Conservation (phyloP, 129 eudicot genomes). For the Heracleum sosnowskyi region DNA sequence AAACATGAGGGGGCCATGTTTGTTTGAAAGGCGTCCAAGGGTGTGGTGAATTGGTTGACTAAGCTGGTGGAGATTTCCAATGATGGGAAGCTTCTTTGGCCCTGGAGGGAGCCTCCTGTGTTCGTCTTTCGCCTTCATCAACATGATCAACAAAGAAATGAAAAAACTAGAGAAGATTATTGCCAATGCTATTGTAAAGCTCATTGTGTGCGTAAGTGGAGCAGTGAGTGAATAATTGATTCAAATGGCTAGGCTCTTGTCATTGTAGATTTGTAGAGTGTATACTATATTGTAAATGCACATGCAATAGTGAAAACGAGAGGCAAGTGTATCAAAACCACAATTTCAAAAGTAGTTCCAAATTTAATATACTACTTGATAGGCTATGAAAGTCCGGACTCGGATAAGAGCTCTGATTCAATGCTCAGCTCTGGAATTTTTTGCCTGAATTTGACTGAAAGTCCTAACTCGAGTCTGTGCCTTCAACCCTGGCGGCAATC, state of each 20-base stretch:
- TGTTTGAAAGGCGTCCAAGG: conserved; percentile 21
- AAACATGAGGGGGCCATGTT: conserved; percentile 28
- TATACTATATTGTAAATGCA: no score
- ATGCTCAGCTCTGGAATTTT: no score
- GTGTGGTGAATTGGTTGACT: conserved; percentile 17
- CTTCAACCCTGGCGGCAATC: no score
- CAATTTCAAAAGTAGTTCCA: not conserved
- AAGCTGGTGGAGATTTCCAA: conserved; percentile 39
- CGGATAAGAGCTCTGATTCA: no score
- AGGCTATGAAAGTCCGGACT: no score
- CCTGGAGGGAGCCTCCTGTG: conserved; percentile 25
- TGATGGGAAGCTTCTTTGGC: conserved; percentile 28
- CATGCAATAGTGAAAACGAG: not conserved
- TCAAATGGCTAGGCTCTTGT: not conserved
- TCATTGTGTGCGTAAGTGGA: not conserved
- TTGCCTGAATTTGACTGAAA: no score
- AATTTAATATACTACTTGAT: no score
- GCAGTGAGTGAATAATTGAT: not conserved
- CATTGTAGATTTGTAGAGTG: not conserved
- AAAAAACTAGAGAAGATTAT: not conserved
- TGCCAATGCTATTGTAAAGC: not conserved
- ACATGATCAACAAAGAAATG: not conserved
- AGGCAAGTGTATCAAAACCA: not conserved
- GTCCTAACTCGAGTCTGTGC: no score
- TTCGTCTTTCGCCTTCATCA: not conserved